A percentile compares a stretch with the other conserved stretches of the same genome.
Evolutionary conservation across 805 yeast species (phyloP).

Genomic region (Blastobotrys attinorum): DNA sequence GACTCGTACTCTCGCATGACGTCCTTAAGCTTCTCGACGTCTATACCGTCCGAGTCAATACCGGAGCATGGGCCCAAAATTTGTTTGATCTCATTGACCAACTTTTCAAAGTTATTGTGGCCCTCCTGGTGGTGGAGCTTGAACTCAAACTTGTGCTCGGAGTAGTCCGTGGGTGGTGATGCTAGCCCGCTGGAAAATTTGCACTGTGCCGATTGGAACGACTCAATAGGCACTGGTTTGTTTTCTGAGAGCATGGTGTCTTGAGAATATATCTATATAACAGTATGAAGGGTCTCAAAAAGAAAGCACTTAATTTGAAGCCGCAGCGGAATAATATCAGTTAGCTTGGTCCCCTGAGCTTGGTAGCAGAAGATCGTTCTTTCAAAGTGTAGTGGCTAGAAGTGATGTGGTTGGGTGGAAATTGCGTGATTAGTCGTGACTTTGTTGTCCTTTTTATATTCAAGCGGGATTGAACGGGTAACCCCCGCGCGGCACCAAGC

Average conservation of each 20-base stretch:
- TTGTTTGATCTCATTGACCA: conserved; percentile 27
- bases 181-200: not conserved
- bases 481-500: no score
- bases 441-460: not conserved
- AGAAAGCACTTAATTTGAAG: no score
- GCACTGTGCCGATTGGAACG: no score
- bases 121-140: no score
- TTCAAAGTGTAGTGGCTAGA: not conserved
- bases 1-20: conserved; percentile 44
- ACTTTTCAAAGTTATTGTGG: conserved; percentile 22
- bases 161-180: not conserved
- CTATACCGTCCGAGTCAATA: conserved; percentile 40
- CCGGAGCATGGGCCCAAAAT: conserved; percentile 32
- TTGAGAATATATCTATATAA: not conserved
- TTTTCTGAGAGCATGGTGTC: not conserved
- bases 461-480: no score
- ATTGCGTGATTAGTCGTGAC: conserved; percentile 2
- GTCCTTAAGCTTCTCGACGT: conserved; percentile 38
- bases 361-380: not conserved
- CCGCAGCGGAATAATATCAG: not conserved
- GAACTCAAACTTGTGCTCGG: no score
- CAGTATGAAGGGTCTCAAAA: no score
- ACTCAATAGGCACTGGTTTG: not conserved
- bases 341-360: not conserved
- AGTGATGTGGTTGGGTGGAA: not conserved